Evolutionary conservation across 1,139 yeast species (phyloP).

Genomic region (Geotrichum phurueaensis): DNA sequence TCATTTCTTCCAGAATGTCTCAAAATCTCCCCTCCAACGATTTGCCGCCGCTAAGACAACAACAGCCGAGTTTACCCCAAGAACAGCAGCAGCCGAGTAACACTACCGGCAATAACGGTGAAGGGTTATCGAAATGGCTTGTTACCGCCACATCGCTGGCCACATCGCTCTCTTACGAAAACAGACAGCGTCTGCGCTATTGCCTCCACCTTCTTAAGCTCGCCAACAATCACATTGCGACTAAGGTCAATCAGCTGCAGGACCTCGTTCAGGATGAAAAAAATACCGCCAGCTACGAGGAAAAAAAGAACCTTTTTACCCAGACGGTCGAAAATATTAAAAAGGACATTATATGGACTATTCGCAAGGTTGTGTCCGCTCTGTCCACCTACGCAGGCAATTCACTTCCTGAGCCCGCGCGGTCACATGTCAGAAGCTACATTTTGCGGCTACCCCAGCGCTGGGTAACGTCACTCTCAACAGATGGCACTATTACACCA

Average conservation of each 20-base stretch:
- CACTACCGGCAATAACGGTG: neutral
- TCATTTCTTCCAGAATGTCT: slow-evolving; percentile 36
- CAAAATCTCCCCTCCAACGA: neutral
- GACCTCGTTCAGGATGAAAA: slow-evolving; percentile 41
- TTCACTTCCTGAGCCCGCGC: slow-evolving; percentile 75
- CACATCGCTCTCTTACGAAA: slow-evolving; percentile 50
- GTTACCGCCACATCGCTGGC: slow-evolving; percentile 42
- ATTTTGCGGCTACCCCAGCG: slow-evolving; percentile 67
- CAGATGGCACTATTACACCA: slow-evolving; percentile 11
- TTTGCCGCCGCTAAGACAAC: neutral
- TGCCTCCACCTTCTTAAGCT: slow-evolving; percentile 67
- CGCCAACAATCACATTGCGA: slow-evolving; percentile 66
- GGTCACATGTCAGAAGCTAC: slow-evolving; percentile 74
- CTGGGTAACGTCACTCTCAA: slow-evolving; percentile 43
- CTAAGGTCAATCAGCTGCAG: slow-evolving; percentile 53
- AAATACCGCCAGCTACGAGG: slow-evolving; percentile 31
- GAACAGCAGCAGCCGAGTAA: neutral
- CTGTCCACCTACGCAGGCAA: slow-evolving; percentile 79
- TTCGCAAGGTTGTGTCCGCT: slow-evolving; percentile 78
- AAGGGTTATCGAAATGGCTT: slow-evolving; percentile 19
- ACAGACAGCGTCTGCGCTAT: slow-evolving; percentile 63
- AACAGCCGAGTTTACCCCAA: neutral
- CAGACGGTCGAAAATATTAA: slow-evolving; percentile 46
- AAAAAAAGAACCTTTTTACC: slow-evolving; percentile 26
- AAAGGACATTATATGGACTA: slow-evolving; percentile 79